These are phyloP conservation scores for Colletotrichum gigasporum DNA, from an alignment of 2,329 filamentous ascomycete species.

Conservation along the genomic window DNA sequence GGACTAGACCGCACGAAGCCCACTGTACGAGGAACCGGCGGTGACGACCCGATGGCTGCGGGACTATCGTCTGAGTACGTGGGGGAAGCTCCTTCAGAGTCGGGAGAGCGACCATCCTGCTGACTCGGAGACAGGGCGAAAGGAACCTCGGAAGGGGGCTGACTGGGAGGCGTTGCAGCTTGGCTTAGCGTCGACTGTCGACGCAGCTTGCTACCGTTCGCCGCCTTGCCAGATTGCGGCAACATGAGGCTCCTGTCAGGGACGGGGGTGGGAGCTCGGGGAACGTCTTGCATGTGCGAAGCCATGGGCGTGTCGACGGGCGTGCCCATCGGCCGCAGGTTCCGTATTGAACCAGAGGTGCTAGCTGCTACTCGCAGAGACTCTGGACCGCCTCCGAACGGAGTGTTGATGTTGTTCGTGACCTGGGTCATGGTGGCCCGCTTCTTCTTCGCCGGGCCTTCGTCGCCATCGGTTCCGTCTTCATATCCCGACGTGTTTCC, in stretches of 20 bases:
- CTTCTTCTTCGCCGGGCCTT: conserved; percentile 70
- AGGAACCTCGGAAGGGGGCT: conserved; percentile 52
- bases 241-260: conserved; percentile 57
- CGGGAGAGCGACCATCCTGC: conserved; percentile 64
- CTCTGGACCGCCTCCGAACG: conserved; percentile 78
- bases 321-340: conserved; percentile 77
- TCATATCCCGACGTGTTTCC: conserved; percentile 82
- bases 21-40: conserved; percentile 76
- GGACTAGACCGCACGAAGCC: conserved; percentile 67
- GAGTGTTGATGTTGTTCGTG: conserved; percentile 75
- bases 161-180: conserved; percentile 45
- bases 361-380: conserved; percentile 91
- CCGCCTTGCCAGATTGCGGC: conserved; percentile 39
- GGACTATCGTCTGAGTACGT: conserved; percentile 73
- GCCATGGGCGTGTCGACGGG: conserved; percentile 52
- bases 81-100: conserved; percentile 62
- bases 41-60: conserved; percentile 87
- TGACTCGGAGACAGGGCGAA: conserved; percentile 56
- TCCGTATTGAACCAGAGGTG: conserved; percentile 86
- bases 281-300: conserved; percentile 74
- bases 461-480: conserved; percentile 69
- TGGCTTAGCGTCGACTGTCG: conserved; percentile 69
- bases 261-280: conserved; percentile 80
- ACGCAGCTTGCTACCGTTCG: conserved; percentile 61
- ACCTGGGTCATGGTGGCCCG: conserved; percentile 81